phyloP scores from a whole-genome alignment of 2,329 filamentous ascomycete genomes.

The Tolypocladium nubicola region DNA sequence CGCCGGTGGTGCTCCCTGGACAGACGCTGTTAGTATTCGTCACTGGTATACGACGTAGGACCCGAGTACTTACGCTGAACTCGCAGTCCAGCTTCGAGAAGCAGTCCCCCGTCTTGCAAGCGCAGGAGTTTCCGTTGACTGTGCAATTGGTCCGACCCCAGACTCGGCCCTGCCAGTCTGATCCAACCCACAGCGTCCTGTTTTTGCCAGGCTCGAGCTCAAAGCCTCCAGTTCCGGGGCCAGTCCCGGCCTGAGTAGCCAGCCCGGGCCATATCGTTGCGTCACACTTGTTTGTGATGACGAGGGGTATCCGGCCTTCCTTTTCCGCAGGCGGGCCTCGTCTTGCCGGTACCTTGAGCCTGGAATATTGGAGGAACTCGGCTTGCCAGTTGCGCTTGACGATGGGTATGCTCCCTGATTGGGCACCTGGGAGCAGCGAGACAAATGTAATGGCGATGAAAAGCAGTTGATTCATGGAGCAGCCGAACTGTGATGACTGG shows the following conservation, averaged over 20 bases:
- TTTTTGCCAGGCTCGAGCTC: conserved; percentile 48
- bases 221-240: conserved; percentile 59
- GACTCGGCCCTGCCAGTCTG: conserved; percentile 70
- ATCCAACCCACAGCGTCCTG: conserved; percentile 52
- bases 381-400: conserved; percentile 13
- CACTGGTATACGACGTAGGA: not conserved
- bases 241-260: conserved; percentile 59
- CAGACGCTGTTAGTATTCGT: not conserved
- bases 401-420: conserved; percentile 6
- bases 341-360: conserved; percentile 13
- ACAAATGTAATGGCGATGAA: conserved; percentile 11
- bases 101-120: conserved; percentile 70
- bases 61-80: conserved; percentile 44
- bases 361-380: conserved; percentile 14
- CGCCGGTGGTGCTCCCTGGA: conserved; percentile 58
- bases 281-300: conserved; percentile 61
- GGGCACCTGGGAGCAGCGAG: conserved; percentile 8
- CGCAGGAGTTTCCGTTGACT: conserved; percentile 55
- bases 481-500: not conserved
- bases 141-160: conserved; percentile 82
- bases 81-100: conserved; percentile 58
- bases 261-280: conserved; percentile 69
- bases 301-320: conserved; percentile 43
- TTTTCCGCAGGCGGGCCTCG: conserved; percentile 20
- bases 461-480: conserved; percentile 11